Conservation (phyloP, 495 filamentous ascomycete species). For the Lophiotrema nucula region DNA sequence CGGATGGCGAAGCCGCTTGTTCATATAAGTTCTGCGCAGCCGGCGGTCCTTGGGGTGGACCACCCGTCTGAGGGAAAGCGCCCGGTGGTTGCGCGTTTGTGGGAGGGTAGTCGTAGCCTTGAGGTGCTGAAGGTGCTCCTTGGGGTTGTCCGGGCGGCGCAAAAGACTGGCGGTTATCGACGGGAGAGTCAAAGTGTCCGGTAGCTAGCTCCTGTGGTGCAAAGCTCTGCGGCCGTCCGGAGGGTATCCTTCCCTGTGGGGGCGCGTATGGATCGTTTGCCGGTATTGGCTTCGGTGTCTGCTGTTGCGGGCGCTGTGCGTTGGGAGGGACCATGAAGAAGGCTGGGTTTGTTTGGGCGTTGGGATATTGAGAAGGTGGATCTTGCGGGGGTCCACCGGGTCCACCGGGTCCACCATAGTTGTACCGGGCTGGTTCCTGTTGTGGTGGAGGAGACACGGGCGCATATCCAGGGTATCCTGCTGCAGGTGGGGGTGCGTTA, state of each 20-base stretch:
- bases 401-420: slow-evolving; percentile 28
- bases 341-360: slow-evolving; percentile 22
- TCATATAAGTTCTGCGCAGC: slow-evolving; percentile 24
- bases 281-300: slow-evolving; percentile 22
- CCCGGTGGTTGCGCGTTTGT: slow-evolving; percentile 10
- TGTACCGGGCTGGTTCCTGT: slow-evolving; percentile 39
- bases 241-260: slow-evolving; percentile 15
- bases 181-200: slow-evolving; percentile 39
- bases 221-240: slow-evolving; percentile 30
- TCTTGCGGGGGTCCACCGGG: slow-evolving; percentile 16
- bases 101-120: slow-evolving; percentile 24
- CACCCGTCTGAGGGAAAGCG: slow-evolving; percentile 6
- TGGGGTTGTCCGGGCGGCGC: slow-evolving; percentile 11
- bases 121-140: slow-evolving; percentile 8
- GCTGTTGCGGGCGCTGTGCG: slow-evolving; percentile 36
- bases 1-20: slow-evolving; percentile 5
- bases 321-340: slow-evolving; percentile 37
- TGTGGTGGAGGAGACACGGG: slow-evolving; percentile 26
- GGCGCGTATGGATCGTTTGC: slow-evolving; percentile 24
- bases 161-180: slow-evolving; percentile 39
- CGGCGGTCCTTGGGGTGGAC: slow-evolving; percentile 11
- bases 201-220: slow-evolving; percentile 43
- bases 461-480: slow-evolving; percentile 19
- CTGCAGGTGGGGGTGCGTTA: slow-evolving; percentile 32
- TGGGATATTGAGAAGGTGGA: slow-evolving; percentile 35